A percentile compares a stretch with the other conserved stretches of the same genome.
These are phyloP conservation scores for Malus sieversii DNA, from an alignment of 306 rosid species.

Conservation along the genomic window DNA sequence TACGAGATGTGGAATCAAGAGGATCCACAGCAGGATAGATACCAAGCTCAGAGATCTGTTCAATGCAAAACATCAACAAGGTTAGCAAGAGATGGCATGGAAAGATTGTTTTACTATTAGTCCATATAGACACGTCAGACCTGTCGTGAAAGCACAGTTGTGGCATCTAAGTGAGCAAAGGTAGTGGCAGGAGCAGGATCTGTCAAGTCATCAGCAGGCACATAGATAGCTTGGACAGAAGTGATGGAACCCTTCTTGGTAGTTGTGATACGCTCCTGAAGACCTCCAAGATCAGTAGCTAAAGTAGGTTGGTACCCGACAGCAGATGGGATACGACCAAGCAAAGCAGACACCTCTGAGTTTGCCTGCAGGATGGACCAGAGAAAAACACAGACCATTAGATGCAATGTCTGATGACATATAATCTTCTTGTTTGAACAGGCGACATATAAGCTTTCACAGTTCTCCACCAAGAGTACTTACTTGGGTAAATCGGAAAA, in stretches of 20 bases:
- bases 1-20: conserved; percentile 93
- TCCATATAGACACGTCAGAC: conserved; percentile 24
- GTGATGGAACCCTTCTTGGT: conserved; percentile 98
- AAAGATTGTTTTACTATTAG: background rate
- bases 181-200: conserved; percentile 99
- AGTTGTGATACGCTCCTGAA: conserved; percentile 97
- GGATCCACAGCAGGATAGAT: conserved; percentile 98
- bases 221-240: conserved; percentile 97
- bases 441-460: background rate
- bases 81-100: background rate
- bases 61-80: conserved; percentile 7
- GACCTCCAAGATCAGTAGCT: conserved; percentile 98
- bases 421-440: background rate
- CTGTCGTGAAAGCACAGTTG: conserved; percentile 94
- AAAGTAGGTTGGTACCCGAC: conserved; percentile 97
- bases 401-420: background rate
- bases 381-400: background rate
- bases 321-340: conserved; percentile 99
- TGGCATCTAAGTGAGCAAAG: conserved; percentile 98
- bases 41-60: conserved; percentile 93
- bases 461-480: background rate
- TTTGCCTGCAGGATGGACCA: conserved; percentile 59
- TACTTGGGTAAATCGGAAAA: conserved; percentile 98
- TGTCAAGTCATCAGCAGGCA: conserved; percentile 99
- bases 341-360: conserved; percentile 99